Percentiles rank a stretch among this genome's conserved stretches.
These are phyloP conservation scores for Mortierella sp. DNA, from an alignment of 371 early-diverging fungal species.

Conservation along the genomic window DNA sequence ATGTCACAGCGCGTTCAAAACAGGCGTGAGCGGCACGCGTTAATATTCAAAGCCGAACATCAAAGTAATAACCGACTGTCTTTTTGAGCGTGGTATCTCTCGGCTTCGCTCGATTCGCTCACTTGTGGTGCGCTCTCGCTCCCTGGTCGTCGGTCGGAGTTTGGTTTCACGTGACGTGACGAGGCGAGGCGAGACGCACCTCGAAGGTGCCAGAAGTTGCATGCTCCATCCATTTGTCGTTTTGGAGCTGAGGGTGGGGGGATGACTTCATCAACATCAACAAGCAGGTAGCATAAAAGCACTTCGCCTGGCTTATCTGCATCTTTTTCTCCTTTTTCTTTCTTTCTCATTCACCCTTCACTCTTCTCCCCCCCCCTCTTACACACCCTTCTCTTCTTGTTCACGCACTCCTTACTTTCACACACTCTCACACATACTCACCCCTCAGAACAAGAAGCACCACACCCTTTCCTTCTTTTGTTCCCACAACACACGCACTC, in stretches of 20 bases:
- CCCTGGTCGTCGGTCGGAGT: background rate
- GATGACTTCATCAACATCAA: conserved; percentile 7
- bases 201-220: conserved; percentile 7
- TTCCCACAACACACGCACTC: conserved; percentile 9
- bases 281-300: background rate
- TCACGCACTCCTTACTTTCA: background rate
- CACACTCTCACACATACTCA: background rate
- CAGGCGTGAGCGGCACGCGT: background rate
- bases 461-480: background rate
- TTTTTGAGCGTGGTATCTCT: too few species aligned
- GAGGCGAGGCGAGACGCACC: background rate
- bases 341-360: background rate
- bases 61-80: too few species aligned
- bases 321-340: background rate
- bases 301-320: too few species aligned
- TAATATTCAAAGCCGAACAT: background rate
- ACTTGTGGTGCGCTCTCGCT: background rate
- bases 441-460: background rate
- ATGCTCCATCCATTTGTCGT: background rate
- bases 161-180: background rate
- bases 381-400: background rate
- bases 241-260: background rate
- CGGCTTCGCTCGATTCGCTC: background rate
- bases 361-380: background rate
- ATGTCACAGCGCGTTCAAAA: background rate